Conservation (phyloP, 345 rosid species). For the Carallia pectinifolia region DNA sequence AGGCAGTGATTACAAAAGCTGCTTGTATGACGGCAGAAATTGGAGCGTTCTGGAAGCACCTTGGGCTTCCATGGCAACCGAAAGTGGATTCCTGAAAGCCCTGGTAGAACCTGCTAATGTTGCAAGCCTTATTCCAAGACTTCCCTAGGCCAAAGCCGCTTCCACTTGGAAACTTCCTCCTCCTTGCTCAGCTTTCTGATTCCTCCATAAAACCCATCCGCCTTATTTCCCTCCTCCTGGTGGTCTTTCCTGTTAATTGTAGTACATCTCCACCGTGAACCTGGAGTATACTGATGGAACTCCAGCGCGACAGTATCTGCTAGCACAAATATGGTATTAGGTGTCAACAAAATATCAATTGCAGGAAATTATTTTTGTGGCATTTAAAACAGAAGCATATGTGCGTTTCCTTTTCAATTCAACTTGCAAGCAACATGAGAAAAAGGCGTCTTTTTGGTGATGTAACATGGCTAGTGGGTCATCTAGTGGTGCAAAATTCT, state of each 20-base stretch:
- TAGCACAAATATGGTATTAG: slow-evolving; percentile 1
- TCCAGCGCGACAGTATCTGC: slow-evolving; percentile 66
- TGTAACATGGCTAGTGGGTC: slow-evolving; percentile 3
- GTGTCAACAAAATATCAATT: no score
- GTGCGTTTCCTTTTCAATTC: not conserved
- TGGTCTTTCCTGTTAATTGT: slow-evolving; percentile 56
- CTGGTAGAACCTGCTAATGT: not conserved
- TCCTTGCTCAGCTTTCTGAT: slow-evolving; percentile 54
- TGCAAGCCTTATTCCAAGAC: slow-evolving; percentile 34
- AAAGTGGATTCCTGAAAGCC: not conserved
- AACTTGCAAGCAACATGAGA: slow-evolving; percentile 5
- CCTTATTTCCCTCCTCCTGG: slow-evolving; percentile 67
- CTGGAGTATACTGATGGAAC: slow-evolving; percentile 67
- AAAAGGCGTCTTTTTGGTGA: not conserved
- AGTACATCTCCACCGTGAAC: slow-evolving; percentile 73
- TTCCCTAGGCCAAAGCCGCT: slow-evolving; percentile 55
- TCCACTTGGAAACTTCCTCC: slow-evolving; percentile 74
- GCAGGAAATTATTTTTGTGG: not conserved
- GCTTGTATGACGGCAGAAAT: not conserved
- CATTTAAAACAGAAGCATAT: not conserved
- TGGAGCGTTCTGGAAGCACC: no score
- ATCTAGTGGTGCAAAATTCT: slow-evolving; percentile 10
- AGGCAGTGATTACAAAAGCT: slow-evolving; percentile 4
- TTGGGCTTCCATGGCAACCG: slow-evolving; percentile 1
- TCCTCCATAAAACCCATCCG: slow-evolving; percentile 83